Evolutionary conservation across 2,329 filamentous ascomycete genomes (phyloP), one percentile per base, ranked within the genome.

Genomic region (Metarhizium sp.): DNA sequence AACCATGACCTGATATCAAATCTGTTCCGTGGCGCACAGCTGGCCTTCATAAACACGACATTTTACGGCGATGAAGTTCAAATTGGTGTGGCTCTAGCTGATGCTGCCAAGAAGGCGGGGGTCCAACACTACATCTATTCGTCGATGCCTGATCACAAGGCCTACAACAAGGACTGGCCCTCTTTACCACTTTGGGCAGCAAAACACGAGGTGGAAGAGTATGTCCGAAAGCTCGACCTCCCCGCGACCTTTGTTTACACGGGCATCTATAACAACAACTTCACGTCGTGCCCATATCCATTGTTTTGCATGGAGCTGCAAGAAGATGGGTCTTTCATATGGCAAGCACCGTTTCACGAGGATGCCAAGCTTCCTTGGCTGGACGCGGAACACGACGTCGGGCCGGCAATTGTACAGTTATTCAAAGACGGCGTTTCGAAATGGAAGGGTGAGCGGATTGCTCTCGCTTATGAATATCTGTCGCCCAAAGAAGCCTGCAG

Each of bases 251-350:
- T 96, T 70, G 86, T 96, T 61, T 96, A 96, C 71, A 90, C 92
- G 10, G 94, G 92, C 57, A 96, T 96, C 64, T 99, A 97, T 78
- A 96, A 97, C 78, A 97, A 97, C 73, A 97, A 99, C 70, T 99
- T 97, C 73, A 97, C 92, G 34, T 94, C 89, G 50, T 78, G 96
- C 36, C 85, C 84, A 1, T 97, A 96, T 67, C 94, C 94, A 1
- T 79, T 97, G 4, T 97, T 97, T 75, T 94, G 92, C 73, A 95
- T 96, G 88, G 90, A 95, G 60, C 75, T 95, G 50, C 85, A 90
- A 70, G 71, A 78, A 1, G 90, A 96, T 64, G 91, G 90, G 18
- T 91, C 88, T 54, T 96, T 96, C 68, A 76, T 86, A 57, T 97
- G 94, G 94, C 85, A 90, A 66, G 92, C 92, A 2, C 94, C 94